Evolutionary conservation across 306 rosid genomes (phyloP), one percentile per base, ranked within the genome.

Genomic region (Fagus sylvatica): DNA sequence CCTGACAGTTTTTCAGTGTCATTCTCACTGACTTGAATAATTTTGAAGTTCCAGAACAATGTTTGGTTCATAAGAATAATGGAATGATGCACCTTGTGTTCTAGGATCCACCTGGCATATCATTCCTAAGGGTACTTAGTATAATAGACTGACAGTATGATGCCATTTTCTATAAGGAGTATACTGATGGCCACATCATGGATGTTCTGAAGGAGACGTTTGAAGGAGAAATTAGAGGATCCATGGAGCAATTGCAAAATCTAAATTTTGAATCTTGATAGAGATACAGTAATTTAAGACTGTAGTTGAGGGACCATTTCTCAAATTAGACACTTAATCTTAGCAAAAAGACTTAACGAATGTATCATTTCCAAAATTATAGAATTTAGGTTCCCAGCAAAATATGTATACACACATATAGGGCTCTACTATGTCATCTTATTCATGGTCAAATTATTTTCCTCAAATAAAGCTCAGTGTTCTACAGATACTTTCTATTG

Each of bases 361-460:
- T 40, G 68, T 32, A 13, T 61, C 68, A 61, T 61, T 61, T 30
- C 68, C 68, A 61, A 61, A 61, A 32, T 32, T 33, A 61, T 61
- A 71, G n/a, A 48, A 22, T 13, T 5, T 30, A 71, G 33, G 53
- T 28, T 48, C 53, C 43, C 7, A 7, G 6, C 13, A 40, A 71
- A 61, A n/a, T n/a, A 71, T 33, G 68, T 6, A 39, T 30, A 39
- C 3, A 17, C n/a, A 32, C 37, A 12, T 8, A 28, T 13, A 61
- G 34, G 39, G 41, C n/a, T 13, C 41, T 4, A 13, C 68, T 12
- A 61, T 12, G 34, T 11, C 40, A 3, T 10, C 67, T 33, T 61
- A 12, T 61, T 61, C 41, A 3, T 12, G 15, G n/a, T 30, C 1
- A 17, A 60, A 60, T 10, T 30, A 13, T 4, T 11, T 28, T 46